Evolutionary conservation across 1,139 yeast genomes (phyloP).

Genomic region (Geotrichum australiense): DNA sequence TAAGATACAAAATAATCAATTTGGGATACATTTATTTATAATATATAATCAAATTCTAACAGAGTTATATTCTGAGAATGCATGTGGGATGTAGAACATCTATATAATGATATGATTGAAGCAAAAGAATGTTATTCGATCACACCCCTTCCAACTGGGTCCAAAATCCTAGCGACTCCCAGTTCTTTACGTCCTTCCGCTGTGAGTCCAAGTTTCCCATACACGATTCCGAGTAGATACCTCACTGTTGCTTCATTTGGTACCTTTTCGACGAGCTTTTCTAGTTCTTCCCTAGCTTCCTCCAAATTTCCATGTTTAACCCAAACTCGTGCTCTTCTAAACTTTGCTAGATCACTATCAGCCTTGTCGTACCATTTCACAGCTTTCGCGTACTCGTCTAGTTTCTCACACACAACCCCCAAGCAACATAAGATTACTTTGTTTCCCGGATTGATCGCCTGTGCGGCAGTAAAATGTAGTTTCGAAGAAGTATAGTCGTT

Average conservation of each 20-base stretch:
- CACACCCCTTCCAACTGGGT: no score
- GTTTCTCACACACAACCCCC: conserved; percentile 86
- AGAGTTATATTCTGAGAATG: no score
- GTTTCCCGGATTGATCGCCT: conserved; percentile 82
- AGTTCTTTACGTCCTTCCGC: conserved; percentile 77
- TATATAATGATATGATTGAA: no score
- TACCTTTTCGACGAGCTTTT: conserved; percentile 62
- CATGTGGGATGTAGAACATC: no score
- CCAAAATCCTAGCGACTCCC: conserved; percentile 83
- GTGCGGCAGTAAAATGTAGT: conserved; percentile 79
- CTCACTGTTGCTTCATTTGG: conserved; percentile 96
- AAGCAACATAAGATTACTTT: conserved; percentile 86
- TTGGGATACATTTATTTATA: no score
- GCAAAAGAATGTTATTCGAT: no score
- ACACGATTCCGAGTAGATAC: conserved; percentile 78
- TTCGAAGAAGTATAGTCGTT: conserved; percentile 85
- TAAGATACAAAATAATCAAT: no score
- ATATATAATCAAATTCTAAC: no score
- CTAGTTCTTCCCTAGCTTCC: conserved; percentile 69
- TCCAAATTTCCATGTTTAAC: conserved; percentile 64
- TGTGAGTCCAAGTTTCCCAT: conserved; percentile 67
- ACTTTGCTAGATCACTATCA: conserved; percentile 50
- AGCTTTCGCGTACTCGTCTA: conserved; percentile 64
- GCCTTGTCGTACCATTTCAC: conserved; percentile 80
- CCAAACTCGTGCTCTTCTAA: conserved; percentile 79